These are phyloP conservation scores for Leccinum ochraceum DNA, from an alignment of 768 basidiomycete species.

Conservation along the genomic window DNA sequence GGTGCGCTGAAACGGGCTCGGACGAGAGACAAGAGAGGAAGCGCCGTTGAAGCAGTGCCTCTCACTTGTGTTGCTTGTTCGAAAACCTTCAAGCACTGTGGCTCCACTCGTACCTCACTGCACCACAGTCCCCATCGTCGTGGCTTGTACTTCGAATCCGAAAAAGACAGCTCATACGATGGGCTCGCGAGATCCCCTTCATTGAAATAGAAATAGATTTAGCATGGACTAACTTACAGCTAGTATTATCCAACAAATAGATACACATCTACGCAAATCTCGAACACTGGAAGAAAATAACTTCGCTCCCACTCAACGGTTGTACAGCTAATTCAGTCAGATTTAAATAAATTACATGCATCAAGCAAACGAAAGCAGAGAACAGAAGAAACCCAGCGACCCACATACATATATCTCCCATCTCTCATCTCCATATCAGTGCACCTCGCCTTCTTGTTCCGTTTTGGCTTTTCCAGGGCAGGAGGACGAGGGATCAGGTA, in stretches of 20 bases:
- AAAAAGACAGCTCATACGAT: background rate
- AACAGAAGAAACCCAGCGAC: background rate
- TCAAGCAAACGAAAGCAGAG: background rate
- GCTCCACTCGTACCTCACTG: too few species aligned
- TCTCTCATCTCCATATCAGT: background rate
- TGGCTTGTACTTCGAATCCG: too few species aligned
- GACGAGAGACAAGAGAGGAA: too few species aligned
- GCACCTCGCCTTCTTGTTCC: background rate
- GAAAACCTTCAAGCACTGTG: too few species aligned
- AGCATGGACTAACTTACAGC: background rate
- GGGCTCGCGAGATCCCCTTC: background rate
- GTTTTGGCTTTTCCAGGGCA: background rate
- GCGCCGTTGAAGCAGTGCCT: too few species aligned
- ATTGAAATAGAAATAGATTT: background rate
- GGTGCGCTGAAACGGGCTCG: too few species aligned
- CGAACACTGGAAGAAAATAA: too few species aligned
- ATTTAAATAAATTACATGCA: background rate
- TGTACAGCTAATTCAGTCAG: background rate
- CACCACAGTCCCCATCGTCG: too few species aligned
- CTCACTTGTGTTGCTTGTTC: too few species aligned
- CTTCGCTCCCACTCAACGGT: too few species aligned
- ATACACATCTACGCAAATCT: background rate
- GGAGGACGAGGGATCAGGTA: slow-evolving; percentile 5
- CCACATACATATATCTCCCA: too few species aligned
- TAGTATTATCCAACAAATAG: background rate